Percentiles rank a stretch among this genome's conserved stretches.
Conservation (phyloP, 2,329 filamentous ascomycete species). For the Acrodontium crateriforme region DNA sequence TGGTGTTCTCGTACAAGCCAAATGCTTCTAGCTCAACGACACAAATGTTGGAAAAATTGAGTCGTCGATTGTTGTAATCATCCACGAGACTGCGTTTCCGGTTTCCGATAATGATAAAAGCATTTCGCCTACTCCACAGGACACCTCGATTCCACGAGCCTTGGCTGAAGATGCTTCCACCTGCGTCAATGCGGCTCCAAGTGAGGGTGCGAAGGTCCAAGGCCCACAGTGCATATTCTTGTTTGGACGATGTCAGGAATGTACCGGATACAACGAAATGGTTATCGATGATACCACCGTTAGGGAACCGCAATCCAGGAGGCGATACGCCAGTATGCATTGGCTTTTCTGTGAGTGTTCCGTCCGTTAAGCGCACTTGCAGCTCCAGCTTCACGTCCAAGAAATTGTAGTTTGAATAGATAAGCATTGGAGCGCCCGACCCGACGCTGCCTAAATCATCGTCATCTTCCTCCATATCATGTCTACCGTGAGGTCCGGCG, state of each 20-base stretch:
- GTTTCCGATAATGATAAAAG: slow-evolving; percentile 90
- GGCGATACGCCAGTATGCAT: slow-evolving; percentile 83
- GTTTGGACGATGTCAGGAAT: slow-evolving; percentile 92
- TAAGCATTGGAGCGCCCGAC: slow-evolving; percentile 60
- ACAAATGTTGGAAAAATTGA: slow-evolving; percentile 94
- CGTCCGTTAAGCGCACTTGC: slow-evolving; percentile 74
- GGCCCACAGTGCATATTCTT: slow-evolving; percentile 96
- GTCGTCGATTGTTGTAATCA: slow-evolving; percentile 93
- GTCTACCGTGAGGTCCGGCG: slow-evolving; percentile 34
- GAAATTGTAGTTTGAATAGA: slow-evolving; percentile 99
- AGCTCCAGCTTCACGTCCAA: slow-evolving; percentile 91
- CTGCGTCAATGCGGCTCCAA: slow-evolving; percentile 93
- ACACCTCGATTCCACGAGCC: slow-evolving; percentile 96
- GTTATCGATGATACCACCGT: slow-evolving; percentile 86
- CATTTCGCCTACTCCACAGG: slow-evolving; percentile 83
- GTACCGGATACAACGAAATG: slow-evolving; percentile 97
- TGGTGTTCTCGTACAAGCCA: slow-evolving; percentile 90
- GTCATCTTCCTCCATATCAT: slow-evolving; percentile 27
- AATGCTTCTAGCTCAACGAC: slow-evolving; percentile 96
- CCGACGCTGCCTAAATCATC: slow-evolving; percentile 20
- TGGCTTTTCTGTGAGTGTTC: slow-evolving; percentile 67
- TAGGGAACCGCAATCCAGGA: slow-evolving; percentile 86
- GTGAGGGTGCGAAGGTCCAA: slow-evolving; percentile 75
- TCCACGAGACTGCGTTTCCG: slow-evolving; percentile 87
- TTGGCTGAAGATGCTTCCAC: slow-evolving; percentile 84